These are phyloP conservation scores for Phaeoacremonium minimum DNA, from an alignment of 2,329 filamentous ascomycete genomes.

Conservation along the genomic window DNA sequence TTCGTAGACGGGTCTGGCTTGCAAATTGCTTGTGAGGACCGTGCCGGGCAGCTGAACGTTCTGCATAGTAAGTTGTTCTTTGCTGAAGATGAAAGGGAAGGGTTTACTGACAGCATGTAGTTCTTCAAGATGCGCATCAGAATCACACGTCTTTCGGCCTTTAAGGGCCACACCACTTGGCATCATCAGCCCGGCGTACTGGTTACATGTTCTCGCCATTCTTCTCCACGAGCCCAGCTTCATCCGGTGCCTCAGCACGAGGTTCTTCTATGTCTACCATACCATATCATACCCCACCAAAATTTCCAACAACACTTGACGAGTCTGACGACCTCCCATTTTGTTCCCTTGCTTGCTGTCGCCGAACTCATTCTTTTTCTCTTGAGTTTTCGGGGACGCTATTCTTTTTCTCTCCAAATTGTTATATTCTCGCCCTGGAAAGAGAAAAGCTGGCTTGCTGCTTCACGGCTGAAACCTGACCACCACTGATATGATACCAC, in stretches of 20 bases:
- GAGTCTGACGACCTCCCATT: not conserved
- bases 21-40: slow-evolving; percentile 61
- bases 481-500: too few species aligned
- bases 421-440: too few species aligned
- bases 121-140: slow-evolving; percentile 36
- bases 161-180: slow-evolving; percentile 14
- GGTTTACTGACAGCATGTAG: slow-evolving; percentile 25
- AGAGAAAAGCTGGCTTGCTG: too few species aligned
- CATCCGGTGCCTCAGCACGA: not conserved
- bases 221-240: not conserved
- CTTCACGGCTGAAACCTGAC: too few species aligned
- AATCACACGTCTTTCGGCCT: slow-evolving; percentile 25
- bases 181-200: not conserved
- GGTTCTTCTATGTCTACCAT: not conserved
- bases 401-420: too few species aligned
- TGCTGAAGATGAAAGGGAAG: not conserved
- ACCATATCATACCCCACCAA: too few species aligned
- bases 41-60: slow-evolving; percentile 50
- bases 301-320: not conserved
- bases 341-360: too few species aligned
- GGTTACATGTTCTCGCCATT: not conserved
- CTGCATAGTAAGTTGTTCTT: slow-evolving; percentile 45
- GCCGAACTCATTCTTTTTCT: too few species aligned
- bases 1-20: slow-evolving; percentile 57
- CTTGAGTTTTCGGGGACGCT: too few species aligned